Evolutionary conservation across 164 flowering plant species (phyloP).

Genomic region (Vitis vinifera): DNA sequence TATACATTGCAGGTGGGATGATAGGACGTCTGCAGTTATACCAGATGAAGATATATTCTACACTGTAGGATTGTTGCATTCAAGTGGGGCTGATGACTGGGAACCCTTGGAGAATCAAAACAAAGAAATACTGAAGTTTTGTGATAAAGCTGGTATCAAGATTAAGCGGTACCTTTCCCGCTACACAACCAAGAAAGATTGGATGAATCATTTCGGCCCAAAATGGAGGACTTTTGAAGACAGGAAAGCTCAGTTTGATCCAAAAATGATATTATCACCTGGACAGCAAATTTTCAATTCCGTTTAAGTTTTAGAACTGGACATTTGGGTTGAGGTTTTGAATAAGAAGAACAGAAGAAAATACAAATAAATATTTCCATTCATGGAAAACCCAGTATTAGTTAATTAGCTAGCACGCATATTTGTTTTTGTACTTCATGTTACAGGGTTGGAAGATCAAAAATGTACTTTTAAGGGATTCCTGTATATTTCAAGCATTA

Average conservation of each 20-base stretch:
- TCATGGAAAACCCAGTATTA: too few species aligned
- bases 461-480: too few species aligned
- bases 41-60: conserved; percentile 88
- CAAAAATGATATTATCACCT: conserved; percentile 67
- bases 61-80: conserved; percentile 59
- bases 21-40: conserved; percentile 57
- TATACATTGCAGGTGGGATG: conserved; percentile 70
- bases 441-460: too few species aligned
- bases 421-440: too few species aligned
- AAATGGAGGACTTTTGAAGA: conserved; percentile 63
- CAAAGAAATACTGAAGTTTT: conserved; percentile 48
- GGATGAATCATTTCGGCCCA: conserved; percentile 73
- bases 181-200: conserved; percentile 42
- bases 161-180: conserved; percentile 74
- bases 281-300: conserved; percentile 72
- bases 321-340: too few species aligned
- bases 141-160: conserved; percentile 45
- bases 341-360: too few species aligned
- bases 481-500: too few species aligned
- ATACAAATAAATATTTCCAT: too few species aligned
- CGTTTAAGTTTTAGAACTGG: neutral
- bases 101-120: conserved; percentile 49
- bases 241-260: conserved; percentile 69
- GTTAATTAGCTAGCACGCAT: too few species aligned
- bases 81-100: conserved; percentile 44